phyloP scores from a whole-genome alignment of 2,329 filamentous ascomycete genomes.

The Microsporum canis region DNA sequence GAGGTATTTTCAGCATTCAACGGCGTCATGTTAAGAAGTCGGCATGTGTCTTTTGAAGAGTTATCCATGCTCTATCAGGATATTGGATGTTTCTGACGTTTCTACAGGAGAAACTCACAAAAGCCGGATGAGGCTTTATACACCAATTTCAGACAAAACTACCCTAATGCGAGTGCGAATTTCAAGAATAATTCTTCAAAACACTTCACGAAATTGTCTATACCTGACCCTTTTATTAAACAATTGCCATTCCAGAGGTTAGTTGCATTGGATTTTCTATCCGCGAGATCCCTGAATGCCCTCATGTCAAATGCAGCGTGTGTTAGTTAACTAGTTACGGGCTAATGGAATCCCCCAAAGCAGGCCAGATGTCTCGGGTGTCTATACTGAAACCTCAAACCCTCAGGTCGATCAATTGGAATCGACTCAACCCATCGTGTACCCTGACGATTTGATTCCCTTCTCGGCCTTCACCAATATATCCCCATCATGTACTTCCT shows the following conservation, averaged over 20 bases:
- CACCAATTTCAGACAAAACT: conserved; percentile 70
- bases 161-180: conserved; percentile 51
- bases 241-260: conserved; percentile 11
- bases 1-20: neutral
- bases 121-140: conserved; percentile 80
- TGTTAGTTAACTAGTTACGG: neutral
- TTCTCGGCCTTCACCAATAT: neutral
- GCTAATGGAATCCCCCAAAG: conserved; percentile 3
- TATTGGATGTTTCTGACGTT: neutral
- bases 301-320: neutral
- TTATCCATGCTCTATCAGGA: neutral
- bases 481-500: neutral
- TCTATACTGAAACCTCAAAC: neutral
- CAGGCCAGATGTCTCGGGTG: neutral
- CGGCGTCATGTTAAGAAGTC: conserved; percentile 37
- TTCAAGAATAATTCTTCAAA: neutral
- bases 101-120: conserved; percentile 58
- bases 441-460: neutral
- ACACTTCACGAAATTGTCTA: conserved; percentile 5
- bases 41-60: conserved; percentile 26
- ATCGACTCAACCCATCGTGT: neutral
- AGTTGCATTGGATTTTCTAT: neutral
- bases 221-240: conserved; percentile 6
- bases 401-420: neutral
- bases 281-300: neutral